phyloP scores from a whole-genome alignment of 441 rosid genomes.

The Arabidopsis hybrid region DNA sequence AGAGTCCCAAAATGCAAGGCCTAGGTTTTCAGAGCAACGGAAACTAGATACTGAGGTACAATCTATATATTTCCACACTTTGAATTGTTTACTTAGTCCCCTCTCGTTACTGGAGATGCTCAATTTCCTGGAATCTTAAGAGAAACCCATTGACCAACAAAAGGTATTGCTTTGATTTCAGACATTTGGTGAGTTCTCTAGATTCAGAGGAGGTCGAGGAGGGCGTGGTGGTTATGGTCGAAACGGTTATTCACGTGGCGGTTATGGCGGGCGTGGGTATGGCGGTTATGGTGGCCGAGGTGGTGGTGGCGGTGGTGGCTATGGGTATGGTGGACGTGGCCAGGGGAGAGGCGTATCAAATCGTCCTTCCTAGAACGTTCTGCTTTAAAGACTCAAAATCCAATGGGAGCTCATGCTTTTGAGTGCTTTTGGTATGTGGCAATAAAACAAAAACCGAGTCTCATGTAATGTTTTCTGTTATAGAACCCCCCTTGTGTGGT shows the following conservation, averaged over 20 bases:
- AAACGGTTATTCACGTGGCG: constrained; percentile 65
- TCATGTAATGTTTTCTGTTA: constrained; percentile 27
- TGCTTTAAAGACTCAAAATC: constrained; percentile 2
- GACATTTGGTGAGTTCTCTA: constrained; percentile 85
- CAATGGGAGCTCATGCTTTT: constrained; percentile 14
- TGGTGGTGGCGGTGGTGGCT: constrained; percentile 40
- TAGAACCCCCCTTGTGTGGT: constrained; percentile 24
- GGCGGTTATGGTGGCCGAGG: constrained; percentile 71
- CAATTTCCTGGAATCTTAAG: neutral
- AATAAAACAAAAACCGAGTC: constrained; percentile 37
- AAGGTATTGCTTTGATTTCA: constrained; percentile 33
- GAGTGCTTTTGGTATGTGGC: constrained; percentile 28
- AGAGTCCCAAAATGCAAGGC: constrained; percentile 71
- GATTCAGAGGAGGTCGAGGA: constrained; percentile 72
- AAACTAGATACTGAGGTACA: constrained; percentile 86
- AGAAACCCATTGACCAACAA: neutral
- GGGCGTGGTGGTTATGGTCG: constrained; percentile 55
- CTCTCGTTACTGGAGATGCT: neutral
- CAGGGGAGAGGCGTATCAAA: constrained; percentile 48
- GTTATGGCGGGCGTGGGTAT: constrained; percentile 54
- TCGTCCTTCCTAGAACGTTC: constrained; percentile 38
- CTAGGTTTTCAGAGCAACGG: constrained; percentile 81
- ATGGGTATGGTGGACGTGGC: constrained; percentile 50
- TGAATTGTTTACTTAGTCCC: neutral
- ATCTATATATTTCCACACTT: neutral